Percentiles rank a stretch among this genome's conserved stretches.
Conservation (phyloP, 192 early-diverging fungal species). For the Allomyces arbusculus region DNA sequence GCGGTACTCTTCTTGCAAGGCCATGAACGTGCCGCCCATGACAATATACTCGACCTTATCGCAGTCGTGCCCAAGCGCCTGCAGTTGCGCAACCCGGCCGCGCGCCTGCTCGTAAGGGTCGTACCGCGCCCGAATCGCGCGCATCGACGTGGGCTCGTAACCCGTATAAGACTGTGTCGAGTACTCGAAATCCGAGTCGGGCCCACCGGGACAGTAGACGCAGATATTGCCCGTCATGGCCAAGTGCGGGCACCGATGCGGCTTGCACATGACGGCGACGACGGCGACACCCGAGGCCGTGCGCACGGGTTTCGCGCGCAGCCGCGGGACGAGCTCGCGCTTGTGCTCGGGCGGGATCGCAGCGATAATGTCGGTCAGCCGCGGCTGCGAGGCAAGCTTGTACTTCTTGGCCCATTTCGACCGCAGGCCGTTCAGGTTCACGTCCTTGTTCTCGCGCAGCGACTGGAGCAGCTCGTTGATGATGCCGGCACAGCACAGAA, state of each 20-base stretch:
- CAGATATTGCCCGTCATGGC: slow-evolving; percentile 99
- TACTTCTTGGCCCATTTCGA: slow-evolving; percentile 46
- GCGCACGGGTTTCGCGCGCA: slow-evolving; percentile 89
- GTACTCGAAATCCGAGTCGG: slow-evolving; percentile 99
- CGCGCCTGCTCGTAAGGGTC: slow-evolving; percentile 90
- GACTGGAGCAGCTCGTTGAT: slow-evolving; percentile 67
- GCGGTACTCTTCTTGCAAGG: slow-evolving; percentile 78
- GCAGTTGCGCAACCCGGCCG: slow-evolving; percentile 84
- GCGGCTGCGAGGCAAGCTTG: slow-evolving; percentile 70
- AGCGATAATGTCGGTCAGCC: slow-evolving; percentile 91
- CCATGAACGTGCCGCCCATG: slow-evolving; percentile 99
- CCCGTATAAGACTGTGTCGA: slow-evolving; percentile 99
- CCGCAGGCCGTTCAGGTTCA: slow-evolving; percentile 77
- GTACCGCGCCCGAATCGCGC: slow-evolving; percentile 94
- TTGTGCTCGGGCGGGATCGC: slow-evolving; percentile 90
- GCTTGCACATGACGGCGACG: slow-evolving; percentile 91
- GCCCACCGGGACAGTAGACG: slow-evolving; percentile 94
- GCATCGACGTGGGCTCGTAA: slow-evolving; percentile 97
- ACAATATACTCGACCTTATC: slow-evolving; percentile 98
- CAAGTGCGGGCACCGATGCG: slow-evolving; percentile 92
- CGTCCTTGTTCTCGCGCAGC: slow-evolving; percentile 38
- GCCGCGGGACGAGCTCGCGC: slow-evolving; percentile 54
- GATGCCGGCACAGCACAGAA: slow-evolving; percentile 73
- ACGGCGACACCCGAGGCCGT: slow-evolving; percentile 89
- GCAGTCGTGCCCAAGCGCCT: slow-evolving; percentile 77